Evolutionary conservation across 768 basidiomycete species (phyloP), one percentile per base, ranked within the genome.

Genomic region (Tylopilus subfusipes): DNA sequence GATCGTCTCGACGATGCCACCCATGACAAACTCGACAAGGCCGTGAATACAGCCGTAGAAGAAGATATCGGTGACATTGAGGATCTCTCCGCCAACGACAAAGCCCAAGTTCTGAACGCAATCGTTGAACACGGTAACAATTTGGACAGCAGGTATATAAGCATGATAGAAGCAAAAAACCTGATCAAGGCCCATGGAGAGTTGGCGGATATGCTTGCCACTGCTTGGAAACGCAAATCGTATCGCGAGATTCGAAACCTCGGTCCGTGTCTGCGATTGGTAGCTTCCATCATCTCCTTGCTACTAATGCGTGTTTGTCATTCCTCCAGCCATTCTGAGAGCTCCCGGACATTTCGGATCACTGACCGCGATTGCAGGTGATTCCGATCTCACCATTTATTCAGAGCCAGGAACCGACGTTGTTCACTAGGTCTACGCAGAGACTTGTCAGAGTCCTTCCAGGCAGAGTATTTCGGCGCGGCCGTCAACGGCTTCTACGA

Each of bases 181-280:
- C 7, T 50, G 27, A 22, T 57, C 14, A n/a, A 38, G 0, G 18
- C 25, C n/a, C 8, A 57, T 12, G 45, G 7, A 6, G 54, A 47
- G 3, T 22, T 57, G 9, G 14, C 11, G 0, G 9, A 1, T 1
- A 34, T 52, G 40, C 54, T 57, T 0, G 3, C 4, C 1, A 27
- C 42, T 2, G 57, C 57, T 8, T 57, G 57, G 53, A 4, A 10
- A n/a, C 16, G 9, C 5, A 55, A 31, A 22, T 48, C 49, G 9
- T 52, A 44, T 13, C 29, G 36, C 46, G 40, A 56, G 5, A 56
- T 58, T 48, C 48, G 54, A 21, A 58, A 47, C 40, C 53, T 58
- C 3, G 48, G 57, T 58, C 0, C 13, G 49, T 34, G 3, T 27
- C 25, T 27, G 25, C 25, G 7, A 27, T 27, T 27, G 4, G 3